Evolutionary conservation across 2,329 filamentous ascomycete genomes (phyloP).

Genomic region (Phaeoacremonium minimum): DNA sequence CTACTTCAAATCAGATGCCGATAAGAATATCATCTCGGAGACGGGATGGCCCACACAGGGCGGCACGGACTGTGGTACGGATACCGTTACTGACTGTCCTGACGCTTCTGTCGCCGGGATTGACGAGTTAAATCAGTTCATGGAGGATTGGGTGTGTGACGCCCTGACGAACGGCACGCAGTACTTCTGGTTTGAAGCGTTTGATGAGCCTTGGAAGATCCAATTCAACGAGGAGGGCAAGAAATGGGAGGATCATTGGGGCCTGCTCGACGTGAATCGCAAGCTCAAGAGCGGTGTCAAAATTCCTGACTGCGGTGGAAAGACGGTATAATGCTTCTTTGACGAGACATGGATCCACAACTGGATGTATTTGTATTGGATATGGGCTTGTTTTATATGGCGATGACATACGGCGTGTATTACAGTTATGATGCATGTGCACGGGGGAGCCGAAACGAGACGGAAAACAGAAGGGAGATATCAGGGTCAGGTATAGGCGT

Average conservation of each 20-base stretch:
- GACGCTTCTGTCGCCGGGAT: conserved; percentile 74
- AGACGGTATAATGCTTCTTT: conserved; percentile 53
- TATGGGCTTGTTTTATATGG: too few species aligned
- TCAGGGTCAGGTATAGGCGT: too few species aligned
- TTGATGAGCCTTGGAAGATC: conserved; percentile 95
- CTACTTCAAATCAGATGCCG: conserved; percentile 58
- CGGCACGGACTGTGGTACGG: conserved; percentile 69
- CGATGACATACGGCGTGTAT: too few species aligned
- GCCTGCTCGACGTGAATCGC: conserved; percentile 78
- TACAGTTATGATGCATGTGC: too few species aligned
- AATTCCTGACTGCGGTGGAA: conserved; percentile 83
- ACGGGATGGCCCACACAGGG: conserved; percentile 87
- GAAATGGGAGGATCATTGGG: conserved; percentile 95
- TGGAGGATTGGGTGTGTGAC: conserved; percentile 80
- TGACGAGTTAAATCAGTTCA: conserved; percentile 77
- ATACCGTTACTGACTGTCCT: conserved; percentile 47
- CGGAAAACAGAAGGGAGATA: too few species aligned
- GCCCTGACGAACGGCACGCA: conserved; percentile 77
- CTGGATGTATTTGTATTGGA: too few species aligned
- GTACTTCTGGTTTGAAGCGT: conserved; percentile 97
- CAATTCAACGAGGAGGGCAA: conserved; percentile 62
- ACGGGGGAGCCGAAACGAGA: too few species aligned
- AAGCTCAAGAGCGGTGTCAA: conserved; percentile 79
- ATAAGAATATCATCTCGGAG: conserved; percentile 79
- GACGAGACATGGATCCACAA: too few species aligned